These are phyloP conservation scores for Geotrichum ghanense DNA, from an alignment of 805 yeast species.

Conservation along the genomic window DNA sequence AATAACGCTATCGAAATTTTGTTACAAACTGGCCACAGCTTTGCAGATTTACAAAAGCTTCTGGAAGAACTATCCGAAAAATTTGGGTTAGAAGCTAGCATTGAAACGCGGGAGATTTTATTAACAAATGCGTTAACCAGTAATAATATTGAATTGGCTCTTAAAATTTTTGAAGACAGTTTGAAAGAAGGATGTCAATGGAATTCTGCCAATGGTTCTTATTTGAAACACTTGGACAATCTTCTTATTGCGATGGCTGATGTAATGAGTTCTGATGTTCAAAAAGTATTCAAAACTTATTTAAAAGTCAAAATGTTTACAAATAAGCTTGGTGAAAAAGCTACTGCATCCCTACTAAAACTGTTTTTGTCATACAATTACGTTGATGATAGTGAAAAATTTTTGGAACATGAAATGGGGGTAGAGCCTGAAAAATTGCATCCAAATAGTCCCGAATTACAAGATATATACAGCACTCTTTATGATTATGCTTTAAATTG, in stretches of 20 bases:
- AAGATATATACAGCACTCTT: constrained; percentile 32
- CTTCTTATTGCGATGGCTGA: constrained; percentile 22
- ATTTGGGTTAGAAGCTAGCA: constrained; percentile 27
- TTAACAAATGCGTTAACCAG: constrained; percentile 25
- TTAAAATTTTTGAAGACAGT: constrained; percentile 26
- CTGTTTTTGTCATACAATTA: constrained; percentile 27
- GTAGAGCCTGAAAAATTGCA: constrained; percentile 8
- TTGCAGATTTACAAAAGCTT: not conserved
- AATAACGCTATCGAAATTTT: not conserved
- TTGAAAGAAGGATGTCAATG: constrained; percentile 33
- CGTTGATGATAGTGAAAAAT: constrained; percentile 31
- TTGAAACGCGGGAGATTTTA: constrained; percentile 27
- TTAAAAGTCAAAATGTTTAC: constrained; percentile 33
- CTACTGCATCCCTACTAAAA: constrained; percentile 30
- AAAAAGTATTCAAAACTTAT: constrained; percentile 26
- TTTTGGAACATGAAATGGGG: constrained; percentile 34
- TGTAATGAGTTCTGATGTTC: constrained; percentile 19
- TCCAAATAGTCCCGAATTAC: constrained; percentile 17
- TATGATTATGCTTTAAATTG: constrained; percentile 34
- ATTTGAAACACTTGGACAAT: constrained; percentile 17
- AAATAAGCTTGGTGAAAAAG: constrained; percentile 26
- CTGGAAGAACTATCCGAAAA: constrained; percentile 16
- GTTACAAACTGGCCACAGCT: not conserved
- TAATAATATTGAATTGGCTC: constrained; percentile 23
- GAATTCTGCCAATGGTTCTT: constrained; percentile 26